phyloP scores from a whole-genome alignment of 2,329 filamentous ascomycete species.

The Thelonectria rubi region DNA sequence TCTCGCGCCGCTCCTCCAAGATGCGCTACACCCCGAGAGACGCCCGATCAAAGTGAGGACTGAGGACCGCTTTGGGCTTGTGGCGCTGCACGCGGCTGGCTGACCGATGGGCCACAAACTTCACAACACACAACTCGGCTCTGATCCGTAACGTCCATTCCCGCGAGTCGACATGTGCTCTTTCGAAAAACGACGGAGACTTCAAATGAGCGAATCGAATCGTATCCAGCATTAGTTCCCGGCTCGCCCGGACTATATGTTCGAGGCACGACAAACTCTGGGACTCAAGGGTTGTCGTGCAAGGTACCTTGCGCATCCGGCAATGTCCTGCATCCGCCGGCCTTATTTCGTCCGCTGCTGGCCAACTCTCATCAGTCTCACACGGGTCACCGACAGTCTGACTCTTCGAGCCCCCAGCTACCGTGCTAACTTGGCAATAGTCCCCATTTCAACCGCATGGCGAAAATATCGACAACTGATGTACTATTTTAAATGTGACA shows the following conservation, averaged over 20 bases:
- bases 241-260: constrained; percentile 23
- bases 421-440: neutral
- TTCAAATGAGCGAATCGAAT: neutral
- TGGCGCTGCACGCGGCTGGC: constrained; percentile 21
- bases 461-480: neutral
- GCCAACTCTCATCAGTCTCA: constrained; percentile 4
- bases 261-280: constrained; percentile 1
- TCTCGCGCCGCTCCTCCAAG: neutral
- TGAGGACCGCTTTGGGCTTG: constrained; percentile 5
- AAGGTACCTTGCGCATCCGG: constrained; percentile 17
- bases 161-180: neutral
- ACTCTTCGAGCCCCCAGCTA: neutral
- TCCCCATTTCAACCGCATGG: constrained; percentile 2
- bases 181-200: too few species aligned
- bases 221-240: neutral
- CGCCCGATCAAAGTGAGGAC: constrained; percentile 19
- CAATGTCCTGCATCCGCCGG: constrained; percentile 23
- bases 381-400: constrained; percentile 14
- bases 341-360: constrained; percentile 15
- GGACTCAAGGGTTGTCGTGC: neutral
- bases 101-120: neutral
- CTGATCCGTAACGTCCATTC: constrained; percentile 14
- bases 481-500: neutral
- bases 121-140: neutral
- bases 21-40: neutral